Evolutionary conservation across 2,329 filamentous ascomycete genomes (phyloP), one percentile per base, ranked within the genome.

Genomic region (Trichoderma breve): DNA sequence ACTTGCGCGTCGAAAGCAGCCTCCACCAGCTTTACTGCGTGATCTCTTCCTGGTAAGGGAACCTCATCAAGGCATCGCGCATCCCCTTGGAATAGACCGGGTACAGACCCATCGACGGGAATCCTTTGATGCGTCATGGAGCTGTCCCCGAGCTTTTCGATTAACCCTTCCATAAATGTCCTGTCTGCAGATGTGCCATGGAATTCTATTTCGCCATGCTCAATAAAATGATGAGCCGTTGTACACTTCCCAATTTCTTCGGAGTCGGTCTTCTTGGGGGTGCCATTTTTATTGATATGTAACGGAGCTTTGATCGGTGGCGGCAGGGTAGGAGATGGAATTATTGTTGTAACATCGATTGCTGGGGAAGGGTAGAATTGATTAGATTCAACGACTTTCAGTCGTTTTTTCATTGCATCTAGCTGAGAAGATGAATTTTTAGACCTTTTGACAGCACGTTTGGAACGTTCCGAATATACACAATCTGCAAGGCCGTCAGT

Each of bases 121-220:
- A 66, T 34, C 8, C 30, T 66, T 28, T 30, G 47, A 36, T 66
- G 63, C 1, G 63, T 36, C 28, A 66, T 30, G 5, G 63, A 66
- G 6, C 47, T 55, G 8, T 66, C 63, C 9, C 63, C 63, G 14
- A 66, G 28, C 14, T 66, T 55, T 30, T 55, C 43, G 12, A 66
- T 66, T 28, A 66, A 30, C 12, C 30, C 63, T 21, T 66, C 63
- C 47, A 66, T 66, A 21, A 66, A 66, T 6, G 63, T 66, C 21
- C 63, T 55, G 12, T 66, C 63, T 14, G 63, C 63, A 8, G 63
- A 66, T 1, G 39, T 66, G 30, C 63, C 47, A 8, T 66, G 63
- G 28, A 66, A 66, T 21, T 66, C 63, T 9, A 66, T 66, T 26
- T 66, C 63, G 28, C 63, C 63, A 8, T 66, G 63, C 30, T 66